Conservation (phyloP, 2,329 filamentous ascomycete species). For the Pseudopithomyces maydicus region DNA sequence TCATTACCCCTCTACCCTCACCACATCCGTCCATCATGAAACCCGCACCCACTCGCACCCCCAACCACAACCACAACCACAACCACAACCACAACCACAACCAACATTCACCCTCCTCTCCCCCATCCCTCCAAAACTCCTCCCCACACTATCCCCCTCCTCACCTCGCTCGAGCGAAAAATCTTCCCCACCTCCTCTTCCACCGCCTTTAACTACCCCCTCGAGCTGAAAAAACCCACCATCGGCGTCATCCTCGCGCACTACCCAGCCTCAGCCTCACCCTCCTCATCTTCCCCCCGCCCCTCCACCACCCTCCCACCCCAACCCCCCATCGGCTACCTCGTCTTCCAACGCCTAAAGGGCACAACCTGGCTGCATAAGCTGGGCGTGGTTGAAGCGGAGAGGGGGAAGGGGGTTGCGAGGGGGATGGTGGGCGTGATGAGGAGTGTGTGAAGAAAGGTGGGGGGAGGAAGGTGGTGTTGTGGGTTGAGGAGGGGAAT, state of each 20-base stretch:
- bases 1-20: no score
- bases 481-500: neutral
- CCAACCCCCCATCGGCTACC: neutral
- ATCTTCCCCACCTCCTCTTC: neutral
- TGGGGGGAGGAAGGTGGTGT: neutral
- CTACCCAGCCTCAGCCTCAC: neutral
- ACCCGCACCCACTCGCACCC: no score
- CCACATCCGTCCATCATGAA: no score
- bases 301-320: neutral
- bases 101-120: no score
- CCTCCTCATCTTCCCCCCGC: neutral
- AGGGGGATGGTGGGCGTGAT: neutral
- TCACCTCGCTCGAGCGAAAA: neutral
- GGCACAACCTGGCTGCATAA: neutral
- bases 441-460: neutral
- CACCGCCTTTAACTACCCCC: neutral
- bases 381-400: neutral
- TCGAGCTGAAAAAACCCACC: neutral
- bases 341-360: neutral
- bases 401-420: neutral
- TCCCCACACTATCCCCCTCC: neutral
- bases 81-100: no score
- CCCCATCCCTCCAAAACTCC: no score
- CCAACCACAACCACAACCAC: no score
- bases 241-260: neutral